Conservation (phyloP, 2,329 filamentous ascomycete species). For the Ambrosiella xylebori region DNA sequence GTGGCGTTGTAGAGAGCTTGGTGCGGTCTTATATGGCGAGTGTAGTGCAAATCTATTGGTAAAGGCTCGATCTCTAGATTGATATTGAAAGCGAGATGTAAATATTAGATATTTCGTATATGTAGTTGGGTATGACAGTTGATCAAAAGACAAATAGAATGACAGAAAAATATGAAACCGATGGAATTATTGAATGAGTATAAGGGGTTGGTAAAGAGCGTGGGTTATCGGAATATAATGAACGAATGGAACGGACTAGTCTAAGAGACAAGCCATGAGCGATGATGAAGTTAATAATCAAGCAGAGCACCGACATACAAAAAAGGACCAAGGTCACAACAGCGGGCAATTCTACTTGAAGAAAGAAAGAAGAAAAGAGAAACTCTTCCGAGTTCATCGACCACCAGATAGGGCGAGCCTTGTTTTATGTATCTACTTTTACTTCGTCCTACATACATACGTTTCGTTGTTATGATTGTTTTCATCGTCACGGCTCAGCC, state of each 20-base stretch:
- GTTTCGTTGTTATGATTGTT: too few relatives aligned
- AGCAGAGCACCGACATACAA: neutral
- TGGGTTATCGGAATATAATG: too few relatives aligned
- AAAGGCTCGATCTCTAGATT: neutral
- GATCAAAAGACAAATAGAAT: too few relatives aligned
- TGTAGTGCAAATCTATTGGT: neutral
- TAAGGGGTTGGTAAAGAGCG: neutral
- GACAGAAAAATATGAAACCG: neutral
- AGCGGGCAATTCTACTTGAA: neutral
- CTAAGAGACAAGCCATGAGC: neutral
- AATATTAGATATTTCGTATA: neutral
- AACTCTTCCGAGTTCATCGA: neutral
- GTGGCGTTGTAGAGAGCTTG: neutral
- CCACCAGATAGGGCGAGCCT: neutral
- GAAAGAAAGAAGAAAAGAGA: neutral
- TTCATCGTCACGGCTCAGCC: too few relatives aligned
- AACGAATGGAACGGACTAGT: neutral
- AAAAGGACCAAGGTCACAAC: neutral
- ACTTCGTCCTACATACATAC: neutral
- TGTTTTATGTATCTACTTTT: neutral
- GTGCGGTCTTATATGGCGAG: neutral
- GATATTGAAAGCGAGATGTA: neutral
- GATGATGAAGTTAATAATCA: neutral
- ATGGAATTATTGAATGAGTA: neutral
- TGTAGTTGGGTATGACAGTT: too few relatives aligned